Evolutionary conservation across 257 asterid genomes (phyloP), one percentile per base, ranked within the genome.

Genomic region (Fraxinus quadrangulata): DNA sequence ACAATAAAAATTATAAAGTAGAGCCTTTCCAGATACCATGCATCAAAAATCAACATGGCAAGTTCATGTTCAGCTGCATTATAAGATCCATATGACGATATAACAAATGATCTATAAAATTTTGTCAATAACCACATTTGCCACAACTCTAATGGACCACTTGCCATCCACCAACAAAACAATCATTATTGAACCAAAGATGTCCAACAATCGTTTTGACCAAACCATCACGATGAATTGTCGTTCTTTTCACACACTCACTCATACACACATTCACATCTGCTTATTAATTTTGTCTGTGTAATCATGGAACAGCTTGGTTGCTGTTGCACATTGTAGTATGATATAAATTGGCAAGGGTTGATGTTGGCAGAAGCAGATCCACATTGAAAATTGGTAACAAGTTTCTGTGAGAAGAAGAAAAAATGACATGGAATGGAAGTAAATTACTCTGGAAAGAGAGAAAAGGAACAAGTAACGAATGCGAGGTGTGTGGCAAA

Each of bases 321-420:
- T 56, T 56, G 11, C 24, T 56, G 66, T 17, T 56, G 21, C 21
- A 19, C 21, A 3, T 47, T 47, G 59, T 56, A 56, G 26, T 56
- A n/a, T 56, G 66, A 17, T 78, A 78, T 33, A 59, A 70, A 9
- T 7, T 26, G 2, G 40, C 23, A 17, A 26, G 17, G 71, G 31
- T 47, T 51, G 39, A 77, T 70, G 33, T 42, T 16, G 21, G 59
- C 49, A 75, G 72, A 75, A 70, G 66, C 63, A 42, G 17, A 56
- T 56, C n/a, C 13, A n/a, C 65, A 56, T 56, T 56, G 26, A n/a
- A 56, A 19, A 17, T 47, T 47, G 59, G 59, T 47, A 16, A 14
- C 59, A 16, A 47, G 59, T 14, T 14, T 47, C n/a, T 14, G n/a
- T 14, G 59, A 47, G 59, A 5, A 47, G n/a, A 16, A 47, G 66